These are phyloP conservation scores for Volutella citrinella DNA, from an alignment of 2,329 filamentous ascomycete genomes.

Conservation along the genomic window DNA sequence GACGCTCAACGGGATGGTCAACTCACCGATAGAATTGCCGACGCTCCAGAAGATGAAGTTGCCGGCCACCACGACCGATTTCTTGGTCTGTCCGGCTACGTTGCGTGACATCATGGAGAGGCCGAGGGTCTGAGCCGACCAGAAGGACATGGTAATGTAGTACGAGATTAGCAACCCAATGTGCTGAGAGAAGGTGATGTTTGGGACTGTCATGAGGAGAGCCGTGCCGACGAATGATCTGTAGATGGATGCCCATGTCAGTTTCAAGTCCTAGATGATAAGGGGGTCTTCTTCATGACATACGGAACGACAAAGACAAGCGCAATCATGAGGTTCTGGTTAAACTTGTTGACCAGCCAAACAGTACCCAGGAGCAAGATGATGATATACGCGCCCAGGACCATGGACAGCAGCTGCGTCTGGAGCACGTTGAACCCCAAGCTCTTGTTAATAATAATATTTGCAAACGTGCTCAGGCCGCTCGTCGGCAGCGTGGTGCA, in stretches of 20 bases:
- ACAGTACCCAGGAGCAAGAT: slow-evolving; percentile 63
- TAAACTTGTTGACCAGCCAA: slow-evolving; percentile 65
- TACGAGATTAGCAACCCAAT: no score
- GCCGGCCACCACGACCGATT: no score
- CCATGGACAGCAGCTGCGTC: slow-evolving; percentile 73
- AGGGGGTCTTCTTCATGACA: no score
- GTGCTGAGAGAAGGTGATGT: no score
- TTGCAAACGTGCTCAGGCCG: slow-evolving; percentile 5
- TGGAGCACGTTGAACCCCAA: slow-evolving; percentile 64
- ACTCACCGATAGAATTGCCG: no score
- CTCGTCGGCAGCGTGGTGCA: slow-evolving; percentile 10
- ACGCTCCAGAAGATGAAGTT: no score
- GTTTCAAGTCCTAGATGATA: no score
- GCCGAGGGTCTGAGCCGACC: background rate
- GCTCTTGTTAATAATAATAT: slow-evolving; percentile 34
- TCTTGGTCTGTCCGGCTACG: slow-evolving; percentile 5
- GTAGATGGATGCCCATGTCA: no score
- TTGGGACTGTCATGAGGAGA: no score
- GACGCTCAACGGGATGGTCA: no score
- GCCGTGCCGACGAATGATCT: no score
- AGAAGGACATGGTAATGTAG: no score
- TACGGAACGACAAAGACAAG: slow-evolving; percentile 62
- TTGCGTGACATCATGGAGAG: slow-evolving; percentile 2
- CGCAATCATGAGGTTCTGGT: slow-evolving; percentile 71
- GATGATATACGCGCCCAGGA: slow-evolving; percentile 71